Conservation (phyloP, 768 basidiomycete genomes). For the Brasilioporus rufonigricans region DNA sequence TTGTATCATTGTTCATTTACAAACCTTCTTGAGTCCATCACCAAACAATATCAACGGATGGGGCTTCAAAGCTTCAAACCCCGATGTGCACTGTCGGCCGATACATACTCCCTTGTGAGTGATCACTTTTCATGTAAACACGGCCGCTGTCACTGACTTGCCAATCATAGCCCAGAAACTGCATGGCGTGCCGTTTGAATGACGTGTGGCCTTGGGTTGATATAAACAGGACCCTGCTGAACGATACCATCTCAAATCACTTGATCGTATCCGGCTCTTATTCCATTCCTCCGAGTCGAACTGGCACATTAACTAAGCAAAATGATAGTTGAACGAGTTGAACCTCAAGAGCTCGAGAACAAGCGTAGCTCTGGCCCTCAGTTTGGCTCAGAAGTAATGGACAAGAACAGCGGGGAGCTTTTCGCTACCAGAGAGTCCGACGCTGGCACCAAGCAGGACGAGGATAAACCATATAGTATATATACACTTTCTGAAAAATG, state of each 20-base stretch:
- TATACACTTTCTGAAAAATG: slow-evolving; percentile 62
- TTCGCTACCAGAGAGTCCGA: background rate
- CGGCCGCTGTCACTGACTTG: background rate
- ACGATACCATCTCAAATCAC: background rate
- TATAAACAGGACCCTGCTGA: background rate
- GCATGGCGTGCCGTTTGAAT: background rate
- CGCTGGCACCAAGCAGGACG: background rate
- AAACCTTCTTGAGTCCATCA: background rate
- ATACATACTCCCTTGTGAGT: background rate
- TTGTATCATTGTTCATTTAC: too few relatives aligned
- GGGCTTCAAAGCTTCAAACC: too few relatives aligned
- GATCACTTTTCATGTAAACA: background rate
- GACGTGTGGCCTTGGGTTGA: background rate
- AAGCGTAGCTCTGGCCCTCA: background rate
- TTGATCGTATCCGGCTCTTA: background rate
- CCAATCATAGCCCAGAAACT: background rate
- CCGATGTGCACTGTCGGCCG: background rate
- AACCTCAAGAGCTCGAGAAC: background rate
- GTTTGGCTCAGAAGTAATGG: background rate
- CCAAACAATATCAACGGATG: background rate
- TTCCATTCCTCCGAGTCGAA: background rate
- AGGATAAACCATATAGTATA: slow-evolving; percentile 39
- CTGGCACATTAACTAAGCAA: background rate
- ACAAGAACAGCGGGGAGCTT: background rate
- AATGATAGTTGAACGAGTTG: background rate